Base-by-base conservation (phyloP, 1,139 yeast species). In the Nakaseomyces kungkrabaensis region DNA sequence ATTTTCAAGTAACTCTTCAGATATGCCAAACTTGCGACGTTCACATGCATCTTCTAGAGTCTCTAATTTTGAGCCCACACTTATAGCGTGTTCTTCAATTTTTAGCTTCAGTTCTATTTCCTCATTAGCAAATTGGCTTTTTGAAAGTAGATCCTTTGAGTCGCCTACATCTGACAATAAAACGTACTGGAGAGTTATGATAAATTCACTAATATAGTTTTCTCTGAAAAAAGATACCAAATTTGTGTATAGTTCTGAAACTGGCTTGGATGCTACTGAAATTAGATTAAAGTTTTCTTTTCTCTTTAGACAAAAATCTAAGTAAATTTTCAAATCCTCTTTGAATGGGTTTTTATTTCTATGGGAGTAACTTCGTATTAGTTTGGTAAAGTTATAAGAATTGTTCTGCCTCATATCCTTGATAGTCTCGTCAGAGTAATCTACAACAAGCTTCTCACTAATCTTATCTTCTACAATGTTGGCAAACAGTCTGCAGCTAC, bases 401-500 rank as follows among this genome's bases (percentile, higher is more conserved):
- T 46, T 50, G 49, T 43, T 43, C 24, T 43, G 22, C 34, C 36
- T 27, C 37, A 33, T 45, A 5, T 48, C 47, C 13, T 32, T 41
- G 2, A 51, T 45, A 10, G 36, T 27, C 22, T 46, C 48, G 27
- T 51, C 51, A 5, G 52, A 48, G 49, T 57, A 61, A 44, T 61
- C 59, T 11, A 60, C 52, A 2, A 33, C 44, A 7, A 46, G 43
- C 8, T 44, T 44, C 13, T 43, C 31, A 13, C 42, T 31, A 13
- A 49, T 38, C 6, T 50, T 43, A 38, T 47, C 40, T 45, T 50
- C 52, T 26, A 52, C 54, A 3, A 60, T 49, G 41, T 62, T 62
- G 5, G 59, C 61, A 46, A 61, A 61, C 34, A 59, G 50, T n/a
- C 68, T 54, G 4, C 61, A 50, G 13, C 67, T 70, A 0, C 73